A percentile compares a stretch with the other conserved stretches of the same genome.
Conservation (phyloP, 495 filamentous ascomycete species). For the Ascobolus immersus region DNA sequence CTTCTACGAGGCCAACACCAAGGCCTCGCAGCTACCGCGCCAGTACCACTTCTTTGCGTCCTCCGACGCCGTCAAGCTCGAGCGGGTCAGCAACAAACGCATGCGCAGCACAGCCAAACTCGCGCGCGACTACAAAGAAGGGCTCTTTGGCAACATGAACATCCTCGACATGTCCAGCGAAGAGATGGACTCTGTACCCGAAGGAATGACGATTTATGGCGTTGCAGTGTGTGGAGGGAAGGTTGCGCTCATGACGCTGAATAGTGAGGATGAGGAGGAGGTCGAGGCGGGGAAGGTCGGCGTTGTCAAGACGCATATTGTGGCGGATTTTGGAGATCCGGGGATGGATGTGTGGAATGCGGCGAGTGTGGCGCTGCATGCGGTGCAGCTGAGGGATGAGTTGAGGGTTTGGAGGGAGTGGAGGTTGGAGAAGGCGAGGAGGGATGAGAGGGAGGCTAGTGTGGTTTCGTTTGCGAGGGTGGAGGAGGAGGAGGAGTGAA, state of each 20-base stretch:
- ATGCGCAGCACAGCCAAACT: background rate
- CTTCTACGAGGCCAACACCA: too few species aligned
- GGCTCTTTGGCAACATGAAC: too few species aligned
- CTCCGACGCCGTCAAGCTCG: too few species aligned
- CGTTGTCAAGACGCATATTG: constrained; percentile 12
- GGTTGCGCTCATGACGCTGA: constrained; percentile 17
- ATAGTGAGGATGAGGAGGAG: constrained; percentile 7
- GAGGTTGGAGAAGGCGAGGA: constrained; percentile 8
- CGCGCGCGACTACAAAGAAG: too few species aligned
- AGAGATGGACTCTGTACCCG: too few species aligned
- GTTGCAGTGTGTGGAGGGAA: constrained; percentile 17
- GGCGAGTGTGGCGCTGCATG: constrained; percentile 15
- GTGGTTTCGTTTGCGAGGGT: constrained; percentile 6
- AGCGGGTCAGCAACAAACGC: too few species aligned
- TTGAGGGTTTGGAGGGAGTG: constrained; percentile 3
- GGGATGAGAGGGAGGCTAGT: constrained; percentile 3
- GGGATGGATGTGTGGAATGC: constrained; percentile 20
- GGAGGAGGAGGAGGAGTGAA: constrained; percentile 10
- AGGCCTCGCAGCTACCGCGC: too few species aligned
- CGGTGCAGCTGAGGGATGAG: constrained; percentile 6
- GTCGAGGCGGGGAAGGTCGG: too few species aligned
- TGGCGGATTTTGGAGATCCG: constrained; percentile 17
- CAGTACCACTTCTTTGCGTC: too few species aligned
- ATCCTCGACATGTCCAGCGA: too few species aligned
- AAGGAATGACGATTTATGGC: constrained; percentile 19